A percentile compares a stretch with the other conserved stretches of the same genome.
These are phyloP conservation scores for Xylariaceae sp. DNA, from an alignment of 2,329 filamentous ascomycete genomes.

Conservation along the genomic window DNA sequence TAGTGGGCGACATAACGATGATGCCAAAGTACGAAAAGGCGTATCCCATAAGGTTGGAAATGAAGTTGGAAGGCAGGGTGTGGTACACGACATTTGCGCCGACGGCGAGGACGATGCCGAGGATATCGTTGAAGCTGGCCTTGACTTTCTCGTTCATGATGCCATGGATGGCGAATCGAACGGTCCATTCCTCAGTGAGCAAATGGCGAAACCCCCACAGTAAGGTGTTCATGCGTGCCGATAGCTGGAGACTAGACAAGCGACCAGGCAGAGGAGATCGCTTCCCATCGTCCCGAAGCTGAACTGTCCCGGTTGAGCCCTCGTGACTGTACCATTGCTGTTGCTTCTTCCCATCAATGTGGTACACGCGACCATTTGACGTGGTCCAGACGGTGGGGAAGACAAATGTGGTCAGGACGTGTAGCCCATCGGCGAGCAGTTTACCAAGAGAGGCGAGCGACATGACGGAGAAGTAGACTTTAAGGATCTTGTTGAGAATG, in stretches of 20 bases:
- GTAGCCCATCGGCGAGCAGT: conserved; percentile 68
- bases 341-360: conserved; percentile 37
- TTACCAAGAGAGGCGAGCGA: conserved; percentile 73
- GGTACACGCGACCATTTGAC: conserved; percentile 39
- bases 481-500: conserved; percentile 76
- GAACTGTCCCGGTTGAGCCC: background rate
- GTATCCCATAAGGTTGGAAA: conserved; percentile 85
- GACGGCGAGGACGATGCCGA: conserved; percentile 53
- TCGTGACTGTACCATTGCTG: background rate
- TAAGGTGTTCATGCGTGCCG: conserved; percentile 20
- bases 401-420: conserved; percentile 60
- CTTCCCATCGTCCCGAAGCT: conserved; percentile 23
- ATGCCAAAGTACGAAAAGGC: conserved; percentile 81
- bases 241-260: conserved; percentile 31
- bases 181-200: conserved; percentile 48
- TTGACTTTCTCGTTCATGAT: conserved; percentile 44
- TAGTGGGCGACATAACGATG: conserved; percentile 82
- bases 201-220: conserved; percentile 52
- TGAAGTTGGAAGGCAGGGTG: conserved; percentile 51
- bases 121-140: conserved; percentile 53
- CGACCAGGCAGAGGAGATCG: conserved; percentile 38
- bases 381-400: conserved; percentile 69
- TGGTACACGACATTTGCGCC: conserved; percentile 60
- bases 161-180: conserved; percentile 50
- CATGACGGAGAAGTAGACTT: conserved; percentile 77